Evolutionary conservation across 2,329 filamentous ascomycete species (phyloP).

Genomic region (Endoconidiophora laricicola): DNA sequence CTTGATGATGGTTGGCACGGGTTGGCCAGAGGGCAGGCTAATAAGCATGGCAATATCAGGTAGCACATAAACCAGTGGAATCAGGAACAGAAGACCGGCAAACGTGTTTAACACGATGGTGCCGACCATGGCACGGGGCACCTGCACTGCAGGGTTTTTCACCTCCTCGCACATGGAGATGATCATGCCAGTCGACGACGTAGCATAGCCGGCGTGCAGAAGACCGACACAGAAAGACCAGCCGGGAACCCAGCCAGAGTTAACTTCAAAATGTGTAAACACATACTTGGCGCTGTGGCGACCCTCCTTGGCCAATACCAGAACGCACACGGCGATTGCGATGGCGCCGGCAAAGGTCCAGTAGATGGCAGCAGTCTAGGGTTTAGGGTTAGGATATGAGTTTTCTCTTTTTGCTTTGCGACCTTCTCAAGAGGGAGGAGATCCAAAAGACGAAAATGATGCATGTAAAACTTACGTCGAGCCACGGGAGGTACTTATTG

Average conservation of each 20-base stretch:
- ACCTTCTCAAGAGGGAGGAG: too few relatives aligned
- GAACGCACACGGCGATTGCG: slow-evolving; percentile 43
- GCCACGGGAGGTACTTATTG: slow-evolving; percentile 47
- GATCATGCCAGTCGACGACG: slow-evolving; percentile 65
- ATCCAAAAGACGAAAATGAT: background rate
- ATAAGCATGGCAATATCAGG: slow-evolving; percentile 42
- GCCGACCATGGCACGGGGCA: slow-evolving; percentile 55
- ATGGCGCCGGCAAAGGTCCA: slow-evolving; percentile 59
- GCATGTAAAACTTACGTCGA: slow-evolving; percentile 42
- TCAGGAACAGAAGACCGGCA: slow-evolving; percentile 49
- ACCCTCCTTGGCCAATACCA: slow-evolving; percentile 52
- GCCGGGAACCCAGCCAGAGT: slow-evolving; percentile 52
- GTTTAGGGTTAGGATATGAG: background rate
- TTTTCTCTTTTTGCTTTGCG: background rate
- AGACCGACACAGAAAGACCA: slow-evolving; percentile 62
- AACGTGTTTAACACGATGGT: slow-evolving; percentile 51
- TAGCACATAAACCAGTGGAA: slow-evolving; percentile 53
- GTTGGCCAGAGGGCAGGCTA: slow-evolving; percentile 38
- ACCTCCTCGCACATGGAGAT: slow-evolving; percentile 68
- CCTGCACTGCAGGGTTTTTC: slow-evolving; percentile 45
- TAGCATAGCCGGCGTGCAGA: slow-evolving; percentile 56
- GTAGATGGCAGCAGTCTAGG: slow-evolving; percentile 52
- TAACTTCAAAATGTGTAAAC: slow-evolving; percentile 51
- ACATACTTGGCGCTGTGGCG: slow-evolving; percentile 45
- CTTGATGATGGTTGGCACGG: slow-evolving; percentile 47